Conservation (phyloP, 208 protist species). For the Wallacemonas sp. region DNA sequence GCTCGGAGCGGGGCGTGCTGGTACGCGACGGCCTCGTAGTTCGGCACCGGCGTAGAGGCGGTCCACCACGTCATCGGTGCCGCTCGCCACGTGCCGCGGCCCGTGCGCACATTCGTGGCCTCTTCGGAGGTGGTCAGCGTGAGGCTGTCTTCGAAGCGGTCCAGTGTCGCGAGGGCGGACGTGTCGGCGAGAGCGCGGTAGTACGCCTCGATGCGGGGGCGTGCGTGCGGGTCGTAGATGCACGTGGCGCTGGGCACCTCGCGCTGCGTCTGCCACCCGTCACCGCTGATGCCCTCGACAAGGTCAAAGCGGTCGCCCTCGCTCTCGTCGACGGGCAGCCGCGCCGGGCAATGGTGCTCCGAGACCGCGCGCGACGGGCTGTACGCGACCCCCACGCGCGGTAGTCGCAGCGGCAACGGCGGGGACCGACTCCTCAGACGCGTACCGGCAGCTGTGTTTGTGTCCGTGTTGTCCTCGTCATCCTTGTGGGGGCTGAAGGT, state of each 20-base stretch:
- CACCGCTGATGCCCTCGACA: constrained; percentile 38
- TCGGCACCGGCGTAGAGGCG: constrained; percentile 25
- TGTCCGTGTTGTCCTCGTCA: not conserved
- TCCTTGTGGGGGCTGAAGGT: not conserved
- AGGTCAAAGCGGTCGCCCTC: constrained; percentile 60
- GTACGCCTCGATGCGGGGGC: constrained; percentile 37
- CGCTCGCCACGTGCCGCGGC: constrained; percentile 20
- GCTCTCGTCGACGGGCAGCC: constrained; percentile 46
- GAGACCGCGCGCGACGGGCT: not conserved
- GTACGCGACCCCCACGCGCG: constrained; percentile 15
- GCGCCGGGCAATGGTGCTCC: constrained; percentile 8
- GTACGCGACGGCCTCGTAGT: not conserved
- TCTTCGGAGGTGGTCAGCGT: constrained; percentile 17
- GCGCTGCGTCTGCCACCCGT: constrained; percentile 38
- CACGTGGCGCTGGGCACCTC: constrained; percentile 40
- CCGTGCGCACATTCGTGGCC: constrained; percentile 15
- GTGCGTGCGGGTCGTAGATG: constrained; percentile 42
- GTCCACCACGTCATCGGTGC: constrained; percentile 28
- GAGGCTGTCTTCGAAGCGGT: constrained; percentile 10
- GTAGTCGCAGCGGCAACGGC: not conserved
- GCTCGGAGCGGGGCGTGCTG: constrained; percentile 21
- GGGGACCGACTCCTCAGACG: not conserved
- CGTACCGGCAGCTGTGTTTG: not conserved
- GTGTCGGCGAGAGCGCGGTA: constrained; percentile 1
- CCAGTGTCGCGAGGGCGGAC: not conserved